Conservation (phyloP, 768 basidiomycete species). For the Gelatoporia subvermispora region DNA sequence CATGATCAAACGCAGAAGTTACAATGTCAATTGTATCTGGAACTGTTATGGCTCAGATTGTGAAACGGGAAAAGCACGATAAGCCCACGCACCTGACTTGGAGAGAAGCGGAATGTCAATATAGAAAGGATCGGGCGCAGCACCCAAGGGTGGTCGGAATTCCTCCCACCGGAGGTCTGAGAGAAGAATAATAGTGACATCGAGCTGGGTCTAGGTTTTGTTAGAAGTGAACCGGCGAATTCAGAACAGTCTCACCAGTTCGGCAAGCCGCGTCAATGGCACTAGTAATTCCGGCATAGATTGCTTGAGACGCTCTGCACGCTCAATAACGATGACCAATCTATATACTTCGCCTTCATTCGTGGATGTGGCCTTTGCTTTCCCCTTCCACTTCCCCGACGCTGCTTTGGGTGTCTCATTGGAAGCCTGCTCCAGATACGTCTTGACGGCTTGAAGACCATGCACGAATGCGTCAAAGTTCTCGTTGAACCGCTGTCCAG, state of each 20-base stretch:
- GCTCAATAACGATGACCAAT: conserved; percentile 61
- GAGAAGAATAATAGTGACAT: conserved; percentile 56
- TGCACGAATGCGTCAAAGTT: conserved; percentile 68
- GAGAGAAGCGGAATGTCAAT: conserved; percentile 47
- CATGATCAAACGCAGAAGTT: conserved; percentile 31
- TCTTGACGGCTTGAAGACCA: conserved; percentile 44
- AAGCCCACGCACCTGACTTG: conserved; percentile 48
- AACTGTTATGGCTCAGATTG: no score
- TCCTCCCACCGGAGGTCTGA: conserved; percentile 70
- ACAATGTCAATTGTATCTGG: conserved; percentile 34
- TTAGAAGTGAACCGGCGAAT: not conserved
- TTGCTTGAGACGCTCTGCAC: conserved; percentile 63
- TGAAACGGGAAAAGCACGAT: not conserved
- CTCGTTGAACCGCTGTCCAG: conserved; percentile 51
- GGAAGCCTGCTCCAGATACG: conserved; percentile 5
- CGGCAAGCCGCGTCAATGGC: conserved; percentile 65
- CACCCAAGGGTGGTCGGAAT: conserved; percentile 62
- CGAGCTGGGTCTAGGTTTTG: conserved; percentile 45
- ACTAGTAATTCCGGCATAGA: conserved; percentile 60
- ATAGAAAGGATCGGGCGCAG: conserved; percentile 69
- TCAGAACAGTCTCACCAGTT: conserved; percentile 47
- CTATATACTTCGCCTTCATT: conserved; percentile 23
- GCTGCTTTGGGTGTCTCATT: not conserved
- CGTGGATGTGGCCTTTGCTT: conserved; percentile 20
- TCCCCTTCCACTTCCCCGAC: conserved; percentile 25